Percentiles rank a stretch among this genome's conserved stretches.
Conservation (phyloP, 2,329 filamentous ascomycete genomes). For the Sporothrix pseudoabietina region DNA sequence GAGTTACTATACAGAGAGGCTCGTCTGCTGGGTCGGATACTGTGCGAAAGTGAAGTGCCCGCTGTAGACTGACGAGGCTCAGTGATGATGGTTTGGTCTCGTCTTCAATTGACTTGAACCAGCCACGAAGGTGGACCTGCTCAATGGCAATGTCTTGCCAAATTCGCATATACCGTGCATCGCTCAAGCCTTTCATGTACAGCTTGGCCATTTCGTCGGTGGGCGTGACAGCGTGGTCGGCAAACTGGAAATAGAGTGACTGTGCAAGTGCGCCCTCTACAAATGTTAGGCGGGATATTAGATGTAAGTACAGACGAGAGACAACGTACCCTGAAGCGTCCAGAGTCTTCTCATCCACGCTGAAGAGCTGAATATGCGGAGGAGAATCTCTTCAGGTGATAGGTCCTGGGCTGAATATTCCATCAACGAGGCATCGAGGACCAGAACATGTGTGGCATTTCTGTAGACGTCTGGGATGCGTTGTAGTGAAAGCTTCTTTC, state of each 20-base stretch:
- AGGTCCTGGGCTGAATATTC: conserved; percentile 31
- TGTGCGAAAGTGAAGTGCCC: conserved; percentile 22
- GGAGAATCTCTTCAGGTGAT: not conserved
- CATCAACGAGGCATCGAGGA: conserved; percentile 42
- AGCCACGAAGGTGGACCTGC: conserved; percentile 10
- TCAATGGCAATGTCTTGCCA: conserved; percentile 26
- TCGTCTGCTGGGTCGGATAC: conserved; percentile 25
- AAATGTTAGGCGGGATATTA: not conserved
- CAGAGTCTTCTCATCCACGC: conserved; percentile 19
- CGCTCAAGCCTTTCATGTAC: not conserved
- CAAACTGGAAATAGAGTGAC: conserved; percentile 27
- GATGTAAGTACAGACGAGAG: not conserved
- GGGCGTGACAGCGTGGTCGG: not conserved
- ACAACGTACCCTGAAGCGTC: conserved; percentile 10
- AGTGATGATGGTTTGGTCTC: not conserved
- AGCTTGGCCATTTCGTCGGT: conserved; percentile 5
- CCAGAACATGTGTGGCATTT: conserved; percentile 40
- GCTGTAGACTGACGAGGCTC: conserved; percentile 19
- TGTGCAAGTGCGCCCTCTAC: conserved; percentile 25
- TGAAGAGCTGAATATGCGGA: conserved; percentile 20
- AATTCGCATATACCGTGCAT: conserved; percentile 23
- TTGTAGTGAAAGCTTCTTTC: conserved; percentile 40
- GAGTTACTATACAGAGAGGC: conserved; percentile 23
- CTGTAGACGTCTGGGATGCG: conserved; percentile 43
- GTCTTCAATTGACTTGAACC: not conserved